Base-by-base conservation (phyloP, 495 filamentous ascomycete genomes). In the Penicillium canariense region DNA sequence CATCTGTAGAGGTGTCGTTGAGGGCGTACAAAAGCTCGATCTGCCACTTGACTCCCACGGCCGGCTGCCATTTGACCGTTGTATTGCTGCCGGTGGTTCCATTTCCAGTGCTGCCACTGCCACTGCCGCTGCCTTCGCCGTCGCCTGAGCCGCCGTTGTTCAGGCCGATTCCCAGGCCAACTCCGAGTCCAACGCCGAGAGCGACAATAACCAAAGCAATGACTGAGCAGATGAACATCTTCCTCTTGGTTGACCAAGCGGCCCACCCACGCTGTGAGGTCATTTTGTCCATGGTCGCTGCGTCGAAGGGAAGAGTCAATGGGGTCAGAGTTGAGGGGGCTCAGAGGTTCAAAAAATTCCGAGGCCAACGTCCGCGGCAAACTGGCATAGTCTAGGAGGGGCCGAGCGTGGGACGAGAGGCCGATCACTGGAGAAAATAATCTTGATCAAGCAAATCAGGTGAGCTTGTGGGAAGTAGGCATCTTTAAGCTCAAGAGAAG, bases 21-120 rank as follows among this genome's bases (percentile, higher is more conserved):
- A 80, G 68, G 2, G 66, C 50, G 48, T 80, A 60, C 11, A 67
- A 62, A 5, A 84, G 67, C 40, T 74, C 74, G 45, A 83, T 83
- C 63, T 83, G 79, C 82, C 81, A 86, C 30, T 73, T 77, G 11
- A 73, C 69, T 14, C 74, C 80, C 4, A 71, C 76, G 1, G 47
- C 54, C 0, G 81, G 82, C 38, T 74, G 66, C 80, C 81, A 83
- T 50, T 72, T 68, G 27, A 61, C 67, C 5, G 55, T 63, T 0
- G 66, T 68, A 46, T 60, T 63, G 31, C 66, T 65, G 47, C 60
- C 62, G 2, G 54, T 58, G 11, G 69, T 66, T 6, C 50, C 50
- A 17, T 58, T 54, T 14, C 48, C 56, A 20, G n/a, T n/a, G n/a
- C n/a, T n/a, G n/a, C 54, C 54, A 20, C n/a, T 56, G 30, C 55